Percentiles rank a stretch among this genome's conserved stretches.
phyloP scores from a whole-genome alignment of 1,284 basidiomycete species.

The Cerioporus squamosus region DNA sequence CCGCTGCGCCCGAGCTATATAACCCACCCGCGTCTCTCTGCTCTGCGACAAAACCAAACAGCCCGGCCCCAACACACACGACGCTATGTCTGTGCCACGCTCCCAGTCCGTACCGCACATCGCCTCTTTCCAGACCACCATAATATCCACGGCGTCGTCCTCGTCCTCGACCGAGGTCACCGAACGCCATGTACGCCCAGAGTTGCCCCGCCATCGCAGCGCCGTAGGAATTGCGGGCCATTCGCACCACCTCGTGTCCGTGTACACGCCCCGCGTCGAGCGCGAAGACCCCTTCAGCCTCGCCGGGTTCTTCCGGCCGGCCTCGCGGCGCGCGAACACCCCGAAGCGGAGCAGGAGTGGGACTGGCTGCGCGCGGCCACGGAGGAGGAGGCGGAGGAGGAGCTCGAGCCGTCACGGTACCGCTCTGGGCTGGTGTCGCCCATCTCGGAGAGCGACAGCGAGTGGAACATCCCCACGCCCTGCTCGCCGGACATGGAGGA shows the following conservation, averaged over 20 bases:
- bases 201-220: slow-evolving; percentile 28
- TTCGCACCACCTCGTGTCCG: slow-evolving; percentile 1
- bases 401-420: slow-evolving; percentile 2
- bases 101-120: slow-evolving; percentile 34
- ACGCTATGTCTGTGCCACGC: slow-evolving; percentile 30
- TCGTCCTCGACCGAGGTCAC: slow-evolving; percentile 3
- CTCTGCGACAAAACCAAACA: background rate
- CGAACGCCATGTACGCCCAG: slow-evolving; percentile 13
- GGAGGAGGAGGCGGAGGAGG: slow-evolving; percentile 16
- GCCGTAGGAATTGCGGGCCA: slow-evolving; percentile 14
- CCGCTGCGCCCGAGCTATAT: background rate
- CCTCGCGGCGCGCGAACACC: slow-evolving; percentile 26
- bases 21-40: background rate
- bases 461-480: slow-evolving; percentile 25
- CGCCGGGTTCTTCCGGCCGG: slow-evolving; percentile 50
- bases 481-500: slow-evolving; percentile 28
- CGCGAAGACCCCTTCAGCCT: slow-evolving; percentile 54
- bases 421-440: slow-evolving; percentile 28
- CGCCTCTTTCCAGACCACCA: slow-evolving; percentile 9
- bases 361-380: slow-evolving; percentile 42
- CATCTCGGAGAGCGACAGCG: slow-evolving; percentile 30
- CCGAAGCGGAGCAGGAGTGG: slow-evolving; percentile 40
- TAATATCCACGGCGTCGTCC: slow-evolving; percentile 12
- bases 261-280: slow-evolving; percentile 24
- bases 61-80: background rate